These are phyloP conservation scores for Suillus ampliporus DNA, from an alignment of 768 basidiomycete species.

Conservation along the genomic window DNA sequence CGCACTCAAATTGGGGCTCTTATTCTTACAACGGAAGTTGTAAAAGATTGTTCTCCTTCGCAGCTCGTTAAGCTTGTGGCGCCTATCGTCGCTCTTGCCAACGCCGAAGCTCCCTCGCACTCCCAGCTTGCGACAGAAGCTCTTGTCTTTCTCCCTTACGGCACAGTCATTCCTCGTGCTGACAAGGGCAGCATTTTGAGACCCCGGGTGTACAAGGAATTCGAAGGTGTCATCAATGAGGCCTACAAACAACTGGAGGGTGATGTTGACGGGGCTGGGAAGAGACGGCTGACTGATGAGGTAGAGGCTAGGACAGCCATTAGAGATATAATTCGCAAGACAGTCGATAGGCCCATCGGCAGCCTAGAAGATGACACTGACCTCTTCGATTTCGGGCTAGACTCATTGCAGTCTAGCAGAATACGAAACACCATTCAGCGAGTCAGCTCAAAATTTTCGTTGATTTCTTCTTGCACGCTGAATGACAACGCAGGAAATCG, in stretches of 20 bases:
- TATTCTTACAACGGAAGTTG: conserved; percentile 53
- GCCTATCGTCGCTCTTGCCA: conserved; percentile 56
- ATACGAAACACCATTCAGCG: conserved; percentile 55
- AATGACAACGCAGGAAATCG: conserved; percentile 42
- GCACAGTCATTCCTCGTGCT: conserved; percentile 53
- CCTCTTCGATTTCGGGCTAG: conserved; percentile 54
- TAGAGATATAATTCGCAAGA: conserved; percentile 25
- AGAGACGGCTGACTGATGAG: conserved; percentile 17
- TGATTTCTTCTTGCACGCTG: conserved; percentile 21
- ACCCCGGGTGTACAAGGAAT: conserved; percentile 54
- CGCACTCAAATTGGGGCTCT: conserved; percentile 55
- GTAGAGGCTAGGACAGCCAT: conserved; percentile 19
- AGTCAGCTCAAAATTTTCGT: conserved; percentile 35
- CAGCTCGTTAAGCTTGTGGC: conserved; percentile 40
- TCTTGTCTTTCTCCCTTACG: conserved; percentile 53
- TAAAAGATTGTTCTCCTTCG: conserved; percentile 29
- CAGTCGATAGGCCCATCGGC: conserved; percentile 22
- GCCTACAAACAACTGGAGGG: conserved; percentile 50
- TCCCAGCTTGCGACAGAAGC: conserved; percentile 57
- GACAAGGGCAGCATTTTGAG: conserved; percentile 58
- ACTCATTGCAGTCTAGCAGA: conserved; percentile 58
- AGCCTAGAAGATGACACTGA: conserved; percentile 41
- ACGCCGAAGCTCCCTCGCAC: conserved; percentile 56
- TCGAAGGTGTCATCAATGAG: conserved; percentile 49
- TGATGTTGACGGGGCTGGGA: conserved; percentile 34